Evolutionary conservation across 208 protist genomes (phyloP), one percentile per base, ranked within the genome.

Genomic region (Crithidia thermophila): DNA sequence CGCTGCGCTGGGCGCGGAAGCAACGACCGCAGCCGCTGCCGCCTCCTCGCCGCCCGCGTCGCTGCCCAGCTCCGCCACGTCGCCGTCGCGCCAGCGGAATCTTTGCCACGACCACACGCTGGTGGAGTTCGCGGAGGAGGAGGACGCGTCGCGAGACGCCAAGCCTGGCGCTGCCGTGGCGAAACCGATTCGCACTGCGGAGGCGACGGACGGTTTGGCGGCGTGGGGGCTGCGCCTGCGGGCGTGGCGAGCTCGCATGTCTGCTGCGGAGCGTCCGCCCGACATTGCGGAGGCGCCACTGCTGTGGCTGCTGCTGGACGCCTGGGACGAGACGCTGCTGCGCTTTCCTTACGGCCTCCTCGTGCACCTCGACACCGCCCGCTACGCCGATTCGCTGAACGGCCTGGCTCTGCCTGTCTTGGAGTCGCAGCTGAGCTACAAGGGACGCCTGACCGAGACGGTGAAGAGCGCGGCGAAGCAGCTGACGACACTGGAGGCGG

Each of bases 281-380:
- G 30, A 75, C 52, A 75, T 76, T 16, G 30, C 40, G 4, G 68
- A 53, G 8, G 62, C 67, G 31, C 75, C 84, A 42, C 34, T 73
- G 27, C 51, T 91, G 27, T 88, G 84, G 82, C 69, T 93, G 27
- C 20, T 93, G 16, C 69, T 90, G 42, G 84, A 84, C 50, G 67
- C 82, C 20, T 91, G 85, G 85, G 82, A 90, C 34, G 84, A 93
- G 57, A 65, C 60, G 37, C 50, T 95, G 43, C 77, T 90, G 13
- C 45, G 59, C 18, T 84, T 85, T 43, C 66, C 79, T 14, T 89
- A 84, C 37, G 66, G 70, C 20, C 66, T 86, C 4, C 87, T 86
- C 73, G 9, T 95, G 20, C 46, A 81, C 14, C 62, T 89, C 10
- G 62, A 83, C 42, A 63, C 65, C 4, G 27, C 51, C 9, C 57